Evolutionary conservation across 805 yeast species (phyloP), one percentile per base, ranked within the genome.

Genomic region (Yueomyces sinensis): DNA sequence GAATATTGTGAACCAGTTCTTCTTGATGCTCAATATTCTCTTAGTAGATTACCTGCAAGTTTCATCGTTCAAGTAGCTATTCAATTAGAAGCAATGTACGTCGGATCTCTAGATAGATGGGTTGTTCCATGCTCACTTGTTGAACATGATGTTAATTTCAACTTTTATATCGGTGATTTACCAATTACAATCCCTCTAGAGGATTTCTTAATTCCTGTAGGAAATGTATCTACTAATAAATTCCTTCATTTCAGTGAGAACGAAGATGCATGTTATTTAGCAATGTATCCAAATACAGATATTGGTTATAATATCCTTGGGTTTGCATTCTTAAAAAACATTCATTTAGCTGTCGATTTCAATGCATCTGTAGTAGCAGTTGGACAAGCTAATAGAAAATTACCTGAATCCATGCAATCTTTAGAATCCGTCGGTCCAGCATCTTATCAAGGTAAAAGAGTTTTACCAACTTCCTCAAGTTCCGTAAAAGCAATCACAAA

Each of bases 81-180:
- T 18, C 87, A 81, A 53, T 58, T 76, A 28, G 75, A 76, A 46
- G 89, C 89, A 0, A 69, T 64, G 41, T 81, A 71, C 48, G 64
- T 69, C 3, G 50, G 56, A 4, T 58, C 61, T 5, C 46, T 62
- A 5, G 60, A 58, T 17, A 46, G 65, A 14, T 81, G 89, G 89
- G 45, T 77, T 13, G 76, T 76, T 13, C 68, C 68, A 38, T 81
- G 91, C 57, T 56, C 66, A 11, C 56, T 77, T 13, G 65, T 63
- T 1, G 45, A 54, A 4, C 44, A 66, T 7, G 53, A 65, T 17
- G 84, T 82, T 2, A 56, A 66, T 0, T 36, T 81, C 7, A 62
- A 66, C 32, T 68, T 78, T 47, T 44, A 58, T 16, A 62, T 81
- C 46, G 80, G 75, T 13, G 66, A 69, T 28, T 51, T 74, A 29